A percentile compares a stretch with the other conserved stretches of the same genome.
Evolutionary conservation across 2,329 filamentous ascomycete species (phyloP).

Genomic region (Paecilomyces dactylethromorphus): DNA sequence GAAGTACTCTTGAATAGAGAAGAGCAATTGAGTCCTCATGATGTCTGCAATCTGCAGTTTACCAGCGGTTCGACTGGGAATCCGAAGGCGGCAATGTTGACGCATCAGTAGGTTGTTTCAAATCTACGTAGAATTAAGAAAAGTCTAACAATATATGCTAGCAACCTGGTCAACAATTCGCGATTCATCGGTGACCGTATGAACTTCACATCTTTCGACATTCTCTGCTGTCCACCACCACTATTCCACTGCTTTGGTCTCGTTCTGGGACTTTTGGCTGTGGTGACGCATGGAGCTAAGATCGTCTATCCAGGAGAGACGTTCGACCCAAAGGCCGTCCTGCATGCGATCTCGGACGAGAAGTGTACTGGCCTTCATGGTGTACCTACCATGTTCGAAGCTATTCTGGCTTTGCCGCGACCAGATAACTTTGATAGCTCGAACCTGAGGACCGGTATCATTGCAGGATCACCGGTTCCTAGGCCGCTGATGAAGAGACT

Average conservation of each 20-base stretch:
- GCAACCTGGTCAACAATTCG: slow-evolving; percentile 53
- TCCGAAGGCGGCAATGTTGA: slow-evolving; percentile 70
- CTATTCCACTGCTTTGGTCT: slow-evolving; percentile 84
- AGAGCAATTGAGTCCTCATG: slow-evolving; percentile 53
- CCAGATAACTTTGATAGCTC: slow-evolving; percentile 43
- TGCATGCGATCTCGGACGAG: slow-evolving; percentile 61
- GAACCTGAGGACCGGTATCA: slow-evolving; percentile 65
- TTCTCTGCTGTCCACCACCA: slow-evolving; percentile 74
- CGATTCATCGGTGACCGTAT: slow-evolving; percentile 69
- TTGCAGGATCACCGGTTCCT: slow-evolving; percentile 72
- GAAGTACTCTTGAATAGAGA: slow-evolving; percentile 49
- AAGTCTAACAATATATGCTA: slow-evolving; percentile 10
- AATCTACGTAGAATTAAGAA: not conserved
- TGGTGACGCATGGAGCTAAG: slow-evolving; percentile 67
- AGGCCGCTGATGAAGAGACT: slow-evolving; percentile 50
- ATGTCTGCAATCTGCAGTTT: slow-evolving; percentile 69
- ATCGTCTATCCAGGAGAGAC: slow-evolving; percentile 70
- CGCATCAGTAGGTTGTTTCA: slow-evolving; percentile 49
- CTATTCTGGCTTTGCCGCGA: slow-evolving; percentile 46
- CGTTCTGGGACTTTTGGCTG: slow-evolving; percentile 66
- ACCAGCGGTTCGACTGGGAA: slow-evolving; percentile 68
- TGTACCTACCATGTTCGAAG: slow-evolving; percentile 79
- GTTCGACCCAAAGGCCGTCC: slow-evolving; percentile 61
- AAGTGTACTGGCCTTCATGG: slow-evolving; percentile 70
- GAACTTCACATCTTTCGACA: slow-evolving; percentile 59